These are phyloP conservation scores for Crucibulum laeve DNA, from an alignment of 768 basidiomycete species.

Conservation along the genomic window DNA sequence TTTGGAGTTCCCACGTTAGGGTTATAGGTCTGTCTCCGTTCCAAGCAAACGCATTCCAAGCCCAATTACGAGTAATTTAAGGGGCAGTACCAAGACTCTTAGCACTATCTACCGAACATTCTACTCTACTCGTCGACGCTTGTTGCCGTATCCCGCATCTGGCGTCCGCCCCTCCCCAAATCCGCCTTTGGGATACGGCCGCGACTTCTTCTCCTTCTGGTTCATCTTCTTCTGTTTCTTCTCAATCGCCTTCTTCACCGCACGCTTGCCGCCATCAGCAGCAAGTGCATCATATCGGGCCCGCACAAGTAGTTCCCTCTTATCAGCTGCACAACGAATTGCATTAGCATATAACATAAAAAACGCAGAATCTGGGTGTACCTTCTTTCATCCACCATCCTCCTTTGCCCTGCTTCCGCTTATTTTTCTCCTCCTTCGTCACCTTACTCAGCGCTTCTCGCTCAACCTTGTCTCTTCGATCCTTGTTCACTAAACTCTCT, in stretches of 20 bases:
- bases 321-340: slow-evolving; percentile 52
- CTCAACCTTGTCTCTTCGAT: slow-evolving; percentile 67
- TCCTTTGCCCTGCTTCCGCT: slow-evolving; percentile 71
- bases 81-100: background rate
- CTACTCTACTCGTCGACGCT: slow-evolving; percentile 1
- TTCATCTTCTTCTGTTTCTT: slow-evolving; percentile 84
- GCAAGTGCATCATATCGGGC: slow-evolving; percentile 81
- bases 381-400: slow-evolving; percentile 85
- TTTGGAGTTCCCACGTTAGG: background rate
- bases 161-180: slow-evolving; percentile 5
- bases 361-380: slow-evolving; percentile 29
- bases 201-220: slow-evolving; percentile 85
- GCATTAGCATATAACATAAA: slow-evolving; percentile 6
- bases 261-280: slow-evolving; percentile 68
- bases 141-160: slow-evolving; percentile 9
- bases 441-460: slow-evolving; percentile 55
- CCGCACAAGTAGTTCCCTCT: slow-evolving; percentile 66
- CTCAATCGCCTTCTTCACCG: slow-evolving; percentile 84
- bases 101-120: background rate
- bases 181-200: slow-evolving; percentile 51
- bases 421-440: slow-evolving; percentile 58
- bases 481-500: slow-evolving; percentile 74
- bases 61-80: background rate
- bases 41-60: too few relatives aligned
- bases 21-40: background rate